Percentiles rank a stretch among this genome's conserved stretches.
phyloP scores from a whole-genome alignment of 805 yeast species.

The Kazachstania kunashirensis region DNA sequence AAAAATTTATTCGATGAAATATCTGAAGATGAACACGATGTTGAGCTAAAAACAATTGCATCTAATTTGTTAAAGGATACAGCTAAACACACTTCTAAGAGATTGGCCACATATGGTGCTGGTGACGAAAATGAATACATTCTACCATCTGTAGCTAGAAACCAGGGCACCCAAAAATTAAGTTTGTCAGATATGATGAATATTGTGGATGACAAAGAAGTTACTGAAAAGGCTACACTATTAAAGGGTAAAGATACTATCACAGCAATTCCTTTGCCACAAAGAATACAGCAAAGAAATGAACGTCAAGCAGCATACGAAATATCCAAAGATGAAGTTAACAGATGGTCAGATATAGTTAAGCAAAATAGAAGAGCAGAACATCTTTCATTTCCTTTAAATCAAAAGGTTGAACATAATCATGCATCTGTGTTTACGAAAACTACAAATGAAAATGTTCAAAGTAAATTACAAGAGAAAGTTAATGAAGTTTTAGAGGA shows the following conservation, averaged over 20 bases:
- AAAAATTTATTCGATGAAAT: constrained; percentile 31
- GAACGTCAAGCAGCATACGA: constrained; percentile 89
- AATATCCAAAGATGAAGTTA: constrained; percentile 74
- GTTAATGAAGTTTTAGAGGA: constrained; percentile 51
- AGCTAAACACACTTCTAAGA: constrained; percentile 31
- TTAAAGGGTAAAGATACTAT: constrained; percentile 37
- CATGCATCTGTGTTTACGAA: constrained; percentile 49
- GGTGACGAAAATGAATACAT: constrained; percentile 60
- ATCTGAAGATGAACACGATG: constrained; percentile 41
- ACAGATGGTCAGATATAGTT: constrained; percentile 81
- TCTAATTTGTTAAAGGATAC: constrained; percentile 31
- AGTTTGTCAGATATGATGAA: constrained; percentile 69
- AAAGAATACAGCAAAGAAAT: constrained; percentile 71
- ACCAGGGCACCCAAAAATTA: constrained; percentile 33
- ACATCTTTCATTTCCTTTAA: constrained; percentile 61
- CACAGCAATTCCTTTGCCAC: constrained; percentile 73
- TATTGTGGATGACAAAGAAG: constrained; percentile 43
- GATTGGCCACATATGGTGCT: constrained; percentile 42
- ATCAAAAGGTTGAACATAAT: constrained; percentile 32
- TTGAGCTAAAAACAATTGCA: constrained; percentile 44
- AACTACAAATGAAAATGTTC: constrained; percentile 32
- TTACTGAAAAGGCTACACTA: constrained; percentile 42
- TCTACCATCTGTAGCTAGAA: constrained; percentile 41
- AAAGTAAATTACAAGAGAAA: constrained; percentile 57
- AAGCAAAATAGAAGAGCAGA: constrained; percentile 75